phyloP scores from a whole-genome alignment of 169 alveolate genomes.

The Toxoplasma gondii region DNA sequence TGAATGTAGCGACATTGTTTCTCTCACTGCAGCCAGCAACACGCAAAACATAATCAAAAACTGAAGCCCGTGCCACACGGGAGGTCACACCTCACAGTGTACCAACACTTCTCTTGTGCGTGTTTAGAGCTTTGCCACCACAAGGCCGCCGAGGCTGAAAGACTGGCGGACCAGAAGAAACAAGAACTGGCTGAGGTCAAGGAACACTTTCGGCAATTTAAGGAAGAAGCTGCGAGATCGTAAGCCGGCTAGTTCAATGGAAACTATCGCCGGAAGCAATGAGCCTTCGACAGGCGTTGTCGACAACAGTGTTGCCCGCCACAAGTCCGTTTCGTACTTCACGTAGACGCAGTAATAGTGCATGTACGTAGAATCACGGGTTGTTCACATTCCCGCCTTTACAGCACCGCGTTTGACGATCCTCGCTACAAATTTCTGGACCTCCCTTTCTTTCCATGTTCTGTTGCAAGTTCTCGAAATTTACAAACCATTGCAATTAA shows the following conservation, averaged over 20 bases:
- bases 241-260: background rate
- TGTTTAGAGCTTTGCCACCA: background rate
- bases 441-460: too few species aligned
- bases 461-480: too few species aligned
- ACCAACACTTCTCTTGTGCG: background rate
- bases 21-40: too few species aligned
- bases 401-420: too few species aligned
- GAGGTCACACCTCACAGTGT: too few species aligned
- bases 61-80: too few species aligned
- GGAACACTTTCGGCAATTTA: background rate
- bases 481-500: slow-evolving; percentile 51
- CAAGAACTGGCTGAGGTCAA: background rate
- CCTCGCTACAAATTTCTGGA: too few species aligned
- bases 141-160: background rate
- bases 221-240: background rate
- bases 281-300: background rate
- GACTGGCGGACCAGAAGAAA: background rate
- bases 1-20: too few species aligned
- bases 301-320: background rate
- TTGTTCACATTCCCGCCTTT: too few species aligned
- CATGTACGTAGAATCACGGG: too few species aligned
- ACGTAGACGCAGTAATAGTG: too few species aligned
- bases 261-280: background rate
- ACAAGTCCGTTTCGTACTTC: background rate
- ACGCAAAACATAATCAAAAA: too few species aligned